Evolutionary conservation across 306 rosid species (phyloP).

Genomic region (Datisca glomerata): DNA sequence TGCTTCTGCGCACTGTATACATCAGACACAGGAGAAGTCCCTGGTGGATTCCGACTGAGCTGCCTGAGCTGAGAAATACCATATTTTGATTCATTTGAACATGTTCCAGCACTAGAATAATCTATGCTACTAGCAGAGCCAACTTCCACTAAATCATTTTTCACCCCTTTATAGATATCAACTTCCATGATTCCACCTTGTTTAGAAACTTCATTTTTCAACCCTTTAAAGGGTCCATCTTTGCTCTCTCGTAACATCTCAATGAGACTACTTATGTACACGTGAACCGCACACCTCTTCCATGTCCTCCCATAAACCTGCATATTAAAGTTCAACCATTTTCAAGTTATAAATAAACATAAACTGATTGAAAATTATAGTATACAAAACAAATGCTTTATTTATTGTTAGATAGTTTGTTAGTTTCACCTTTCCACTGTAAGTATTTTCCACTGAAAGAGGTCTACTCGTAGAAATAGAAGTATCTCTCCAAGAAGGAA

Average conservation of each 20-base stretch:
- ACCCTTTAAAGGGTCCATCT: conserved; percentile 17
- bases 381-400: no score
- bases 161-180: conserved; percentile 15
- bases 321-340: conserved; percentile 4
- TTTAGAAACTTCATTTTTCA: conserved; percentile 26
- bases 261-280: conserved; percentile 46
- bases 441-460: conserved; percentile 10
- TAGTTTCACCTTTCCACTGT: conserved; percentile 20
- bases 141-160: conserved; percentile 14
- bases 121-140: conserved; percentile 11
- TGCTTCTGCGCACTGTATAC: conserved; percentile 31
- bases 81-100: conserved; percentile 19
- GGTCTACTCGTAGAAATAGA: conserved; percentile 4
- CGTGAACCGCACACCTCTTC: conserved; percentile 65
- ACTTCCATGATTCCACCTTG: conserved; percentile 18
- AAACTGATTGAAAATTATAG: no score
- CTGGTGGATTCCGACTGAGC: conserved; percentile 24
- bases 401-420: no score
- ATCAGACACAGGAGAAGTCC: conserved; percentile 8
- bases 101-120: conserved; percentile 9
- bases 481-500: conserved; percentile 20
- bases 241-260: conserved; percentile 24
- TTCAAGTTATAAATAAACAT: no score
- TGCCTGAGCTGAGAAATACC: conserved; percentile 22
- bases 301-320: conserved; percentile 31